A percentile compares a stretch with the other conserved stretches of the same genome.
Evolutionary conservation across 2,329 filamentous ascomycete genomes (phyloP).

Genomic region (Tolypocladium pustulatum): DNA sequence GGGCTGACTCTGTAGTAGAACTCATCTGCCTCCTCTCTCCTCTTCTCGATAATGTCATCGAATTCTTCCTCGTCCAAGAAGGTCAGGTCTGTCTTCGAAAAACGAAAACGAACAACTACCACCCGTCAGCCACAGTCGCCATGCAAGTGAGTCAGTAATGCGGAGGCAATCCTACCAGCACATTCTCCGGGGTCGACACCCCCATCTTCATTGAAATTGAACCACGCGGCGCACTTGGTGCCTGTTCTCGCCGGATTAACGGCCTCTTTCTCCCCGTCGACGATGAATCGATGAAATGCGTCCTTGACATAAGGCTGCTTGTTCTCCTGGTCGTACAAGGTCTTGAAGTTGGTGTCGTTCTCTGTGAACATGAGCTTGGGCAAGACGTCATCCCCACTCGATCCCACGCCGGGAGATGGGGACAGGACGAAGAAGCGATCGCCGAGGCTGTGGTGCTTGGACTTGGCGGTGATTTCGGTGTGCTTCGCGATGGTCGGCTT

Average conservation of each 20-base stretch:
- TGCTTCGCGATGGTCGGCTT: constrained; percentile 69
- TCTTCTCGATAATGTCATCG: constrained; percentile 79
- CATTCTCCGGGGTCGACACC: constrained; percentile 86
- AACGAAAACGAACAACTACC: constrained; percentile 76
- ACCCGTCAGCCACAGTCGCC: not conserved
- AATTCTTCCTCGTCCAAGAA: constrained; percentile 90
- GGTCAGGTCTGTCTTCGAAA: constrained; percentile 63
- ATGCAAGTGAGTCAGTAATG: too few relatives aligned
- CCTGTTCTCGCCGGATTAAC: constrained; percentile 72
- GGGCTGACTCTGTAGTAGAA: constrained; percentile 93
- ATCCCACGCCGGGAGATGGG: constrained; percentile 76
- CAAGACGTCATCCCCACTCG: constrained; percentile 70
- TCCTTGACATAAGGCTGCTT: constrained; percentile 83
- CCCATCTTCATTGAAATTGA: constrained; percentile 78
- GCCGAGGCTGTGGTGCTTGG: constrained; percentile 71
- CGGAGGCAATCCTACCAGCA: constrained; percentile 49
- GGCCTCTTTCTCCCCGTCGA: constrained; percentile 67
- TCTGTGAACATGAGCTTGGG: constrained; percentile 87
- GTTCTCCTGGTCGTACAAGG: constrained; percentile 70
- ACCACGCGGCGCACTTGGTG: constrained; percentile 89
- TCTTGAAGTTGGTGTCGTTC: constrained; percentile 82
- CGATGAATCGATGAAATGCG: constrained; percentile 82
- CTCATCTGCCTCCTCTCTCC: constrained; percentile 84
- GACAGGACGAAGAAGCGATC: constrained; percentile 77
- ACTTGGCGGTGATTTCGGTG: constrained; percentile 58